Evolutionary conservation across 768 basidiomycete genomes (phyloP), one percentile per base, ranked within the genome.

Genomic region (Lepiota venenata): DNA sequence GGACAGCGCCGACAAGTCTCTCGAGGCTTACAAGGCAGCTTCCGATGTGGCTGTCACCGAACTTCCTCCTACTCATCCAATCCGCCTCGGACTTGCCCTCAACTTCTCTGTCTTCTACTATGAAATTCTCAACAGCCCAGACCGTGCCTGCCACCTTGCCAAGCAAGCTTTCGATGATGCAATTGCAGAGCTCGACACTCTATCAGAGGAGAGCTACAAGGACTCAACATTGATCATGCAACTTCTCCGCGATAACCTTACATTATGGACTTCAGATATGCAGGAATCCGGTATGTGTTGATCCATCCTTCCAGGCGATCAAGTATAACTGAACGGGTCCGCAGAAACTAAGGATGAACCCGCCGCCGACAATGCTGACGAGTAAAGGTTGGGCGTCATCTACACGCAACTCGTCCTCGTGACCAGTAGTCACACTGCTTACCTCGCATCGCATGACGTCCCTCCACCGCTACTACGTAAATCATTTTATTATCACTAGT

Each of bases 51-150:
- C 95, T 63, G 89, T 95, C 64, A 93, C 88, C 47, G 93, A 97
- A 74, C 88, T 98, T 41, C 93, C 88, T 21, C 90, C 91, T 27
- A 97, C 94, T 68, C 95, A 97, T 77, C 95, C 94, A 59, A 98
- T 98, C 75, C 94, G 95, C 67, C 91, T 98, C 59, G 96, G 96
- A 73, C 90, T 98, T 52, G 95, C 95, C 43, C 82, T 98, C 68
- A 98, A 98, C 84, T 98, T 98, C 85, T 97, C 93, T 50, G 95
- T 98, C 47, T 98, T 98, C 83, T 98, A 98, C 84, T 97, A 97
- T 78, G 95, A 98, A 75, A 97, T 98, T 71, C 87, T 97, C 73
- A 97, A 97, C 85, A 91, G 89, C 74, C 94, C 96, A 62, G 95
- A 97, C 74, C 92, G 93, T 73, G 96, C 96, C 48, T 97, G 95